Conservation (phyloP, 2,329 filamentous ascomycete genomes). For the Calonectria pseudoturangicola region DNA sequence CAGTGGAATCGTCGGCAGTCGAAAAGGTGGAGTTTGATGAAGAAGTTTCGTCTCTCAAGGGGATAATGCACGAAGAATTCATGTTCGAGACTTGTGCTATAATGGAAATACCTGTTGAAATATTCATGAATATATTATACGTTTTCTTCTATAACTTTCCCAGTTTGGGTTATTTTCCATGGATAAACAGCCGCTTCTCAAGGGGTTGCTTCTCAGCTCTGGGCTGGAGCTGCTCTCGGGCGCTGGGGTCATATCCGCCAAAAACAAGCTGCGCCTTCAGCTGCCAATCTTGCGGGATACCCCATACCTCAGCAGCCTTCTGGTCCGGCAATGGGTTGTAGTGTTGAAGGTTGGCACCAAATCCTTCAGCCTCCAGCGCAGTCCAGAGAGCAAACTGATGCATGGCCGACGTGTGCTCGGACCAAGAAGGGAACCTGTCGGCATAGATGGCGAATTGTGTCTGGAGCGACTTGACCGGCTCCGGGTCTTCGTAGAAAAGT, state of each 20-base stretch:
- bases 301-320: constrained; percentile 72
- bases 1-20: constrained; percentile 12
- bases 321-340: constrained; percentile 80
- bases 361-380: constrained; percentile 77
- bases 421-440: constrained; percentile 77
- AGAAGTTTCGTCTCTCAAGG: neutral
- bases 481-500: constrained; percentile 80
- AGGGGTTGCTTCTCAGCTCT: neutral
- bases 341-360: constrained; percentile 81
- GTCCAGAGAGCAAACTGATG: constrained; percentile 79
- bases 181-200: constrained; percentile 8
- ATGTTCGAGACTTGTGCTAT: neutral
- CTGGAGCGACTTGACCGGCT: constrained; percentile 54
- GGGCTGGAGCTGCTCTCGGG: constrained; percentile 14
- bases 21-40: constrained; percentile 4
- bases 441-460: constrained; percentile 71
- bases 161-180: neutral
- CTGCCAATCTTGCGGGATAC: constrained; percentile 73
- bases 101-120: neutral
- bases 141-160: neutral
- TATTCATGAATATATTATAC: neutral
- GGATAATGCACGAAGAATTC: neutral
- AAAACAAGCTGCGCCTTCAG: constrained; percentile 79
- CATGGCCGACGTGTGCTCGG: constrained; percentile 79
- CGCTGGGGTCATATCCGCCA: constrained; percentile 57